phyloP scores from a whole-genome alignment of 2,329 filamentous ascomycete genomes.

The Aureobasidium sp. region DNA sequence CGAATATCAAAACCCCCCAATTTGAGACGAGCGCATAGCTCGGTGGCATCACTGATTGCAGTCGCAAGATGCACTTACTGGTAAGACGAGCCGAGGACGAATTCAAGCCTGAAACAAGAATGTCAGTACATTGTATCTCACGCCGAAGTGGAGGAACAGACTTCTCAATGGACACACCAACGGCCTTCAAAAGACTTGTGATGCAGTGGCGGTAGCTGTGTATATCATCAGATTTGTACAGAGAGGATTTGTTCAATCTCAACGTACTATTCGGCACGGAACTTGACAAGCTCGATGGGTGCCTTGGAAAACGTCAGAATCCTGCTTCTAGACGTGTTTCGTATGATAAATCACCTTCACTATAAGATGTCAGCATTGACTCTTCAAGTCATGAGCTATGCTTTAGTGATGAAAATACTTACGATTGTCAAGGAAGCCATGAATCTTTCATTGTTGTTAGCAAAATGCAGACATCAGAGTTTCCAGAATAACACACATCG shows the following conservation, averaged over 20 bases:
- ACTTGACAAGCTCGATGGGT: constrained; percentile 77
- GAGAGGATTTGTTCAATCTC: background rate
- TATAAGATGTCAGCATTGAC: background rate
- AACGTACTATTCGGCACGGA: constrained; percentile 61
- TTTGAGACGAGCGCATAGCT: background rate
- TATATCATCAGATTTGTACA: background rate
- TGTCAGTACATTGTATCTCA: background rate
- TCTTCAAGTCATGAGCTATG: constrained; percentile 20
- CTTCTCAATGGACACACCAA: constrained; percentile 65
- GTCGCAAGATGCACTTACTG: constrained; percentile 21
- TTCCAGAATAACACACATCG: background rate
- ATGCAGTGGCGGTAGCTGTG: constrained; percentile 64
- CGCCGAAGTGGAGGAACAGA: constrained; percentile 24
- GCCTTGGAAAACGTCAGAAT: constrained; percentile 40
- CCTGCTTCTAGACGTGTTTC: no score
- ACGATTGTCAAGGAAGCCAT: constrained; percentile 61
- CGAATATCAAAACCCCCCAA: no score
- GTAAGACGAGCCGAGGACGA: constrained; percentile 66
- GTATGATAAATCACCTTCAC: background rate
- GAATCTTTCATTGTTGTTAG: constrained; percentile 34
- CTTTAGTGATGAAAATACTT: background rate
- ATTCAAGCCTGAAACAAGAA: constrained; percentile 52
- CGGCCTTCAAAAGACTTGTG: constrained; percentile 64
- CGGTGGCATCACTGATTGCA: background rate
- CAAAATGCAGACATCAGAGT: background rate